Evolutionary conservation across 2,329 filamentous ascomycete species (phyloP), one percentile per base, ranked within the genome.

Genomic region (Chaetomium strumarium): DNA sequence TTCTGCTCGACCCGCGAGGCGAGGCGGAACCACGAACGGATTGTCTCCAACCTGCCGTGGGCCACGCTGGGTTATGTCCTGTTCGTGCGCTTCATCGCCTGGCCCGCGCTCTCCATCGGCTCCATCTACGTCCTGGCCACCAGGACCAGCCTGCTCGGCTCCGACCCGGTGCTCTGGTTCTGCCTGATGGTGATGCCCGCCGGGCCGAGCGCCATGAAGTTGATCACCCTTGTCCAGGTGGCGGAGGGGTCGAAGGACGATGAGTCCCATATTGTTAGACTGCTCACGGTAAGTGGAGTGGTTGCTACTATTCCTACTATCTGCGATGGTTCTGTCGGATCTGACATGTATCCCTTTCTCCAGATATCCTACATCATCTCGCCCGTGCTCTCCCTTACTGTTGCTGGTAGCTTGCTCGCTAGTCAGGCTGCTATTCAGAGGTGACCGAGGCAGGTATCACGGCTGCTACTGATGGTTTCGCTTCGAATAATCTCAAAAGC

Each of bases 91-190:
- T 83, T 86, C 58, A 61, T 85, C 9, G 36, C 85, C 0, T 86
- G 83, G 83, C 82, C 83, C 5, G 64, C 67, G 0, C 66, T 78
- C 14, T 76, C 75, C 3, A 80, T 86, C 31, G 69, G 70, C 0
- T 33, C 78, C 2, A 73, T 86, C 8, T 85, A 78, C 58, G 59
- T 66, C 0, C 62, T 86, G 7, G 80, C 79, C 0, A 74, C 71
- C 2, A 73, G 71, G 49, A 84, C 81, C 0, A 57, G 60, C 0
- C 37, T 80, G 2, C 62, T 87, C 2, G 70, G 72, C 3, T 60
- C 70, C 3, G 84, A 87, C 61, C 82, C 82, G 0, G 78, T 86
- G 58, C 66, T 87, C 31, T 86, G 81, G 81, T 86, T 86, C 60
- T 72, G 70, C 14, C 65, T 75, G 63, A 74, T 74, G 70, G 57